Evolutionary conservation across 2,329 filamentous ascomycete genomes (phyloP), one percentile per base, ranked within the genome.

Genomic region (Colletotrichum noveboracense): DNA sequence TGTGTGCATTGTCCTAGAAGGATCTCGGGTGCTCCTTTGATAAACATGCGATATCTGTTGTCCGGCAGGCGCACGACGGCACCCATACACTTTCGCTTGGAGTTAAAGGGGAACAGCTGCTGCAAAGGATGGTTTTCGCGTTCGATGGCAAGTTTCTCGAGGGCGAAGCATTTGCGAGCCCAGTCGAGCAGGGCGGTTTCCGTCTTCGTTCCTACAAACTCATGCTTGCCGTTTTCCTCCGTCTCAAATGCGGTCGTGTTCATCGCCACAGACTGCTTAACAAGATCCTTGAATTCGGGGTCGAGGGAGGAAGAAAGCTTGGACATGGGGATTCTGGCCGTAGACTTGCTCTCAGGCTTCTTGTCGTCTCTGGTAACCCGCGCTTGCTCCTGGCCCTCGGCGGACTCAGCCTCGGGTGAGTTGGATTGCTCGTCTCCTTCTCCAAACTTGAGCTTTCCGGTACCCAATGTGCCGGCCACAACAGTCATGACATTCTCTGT

Each of bases 401-500:
- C 56, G 24, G 36, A 78, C 3, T 75, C 74, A 4, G 74, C 74
- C 14, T 58, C 38, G 36, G 66, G 26, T 16, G 21, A 67, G 16
- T 64, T 34, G 5, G 64, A 34, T 24, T 52, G 38, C 13, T 64
- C 48, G 4, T 85, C 83, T 6, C 78, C 80, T n/a, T 86, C 84
- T 24, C 85, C 82, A 66, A 85, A 86, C 56, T 79, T 81, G 24
- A 81, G 80, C 16, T 84, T 83, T 21, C 79, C 80, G 78, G 18
- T 84, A 68, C 14, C 91, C 90, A 36, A 92, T 78, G 12, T 89
- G 9, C 91, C 91, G 43, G 88, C 87, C 18, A 92, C 90, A 5
- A 91, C 89, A 7, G 86, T 90, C 91, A 93, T 93, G 77, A 90
- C 89, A 77, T 93, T 92, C 78, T 92, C 89, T 0, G 91, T 93